A percentile compares a stretch with the other conserved stretches of the same genome.
phyloP scores from a whole-genome alignment of 768 basidiomycete genomes.

The Rhodotorula diobovata region DNA sequence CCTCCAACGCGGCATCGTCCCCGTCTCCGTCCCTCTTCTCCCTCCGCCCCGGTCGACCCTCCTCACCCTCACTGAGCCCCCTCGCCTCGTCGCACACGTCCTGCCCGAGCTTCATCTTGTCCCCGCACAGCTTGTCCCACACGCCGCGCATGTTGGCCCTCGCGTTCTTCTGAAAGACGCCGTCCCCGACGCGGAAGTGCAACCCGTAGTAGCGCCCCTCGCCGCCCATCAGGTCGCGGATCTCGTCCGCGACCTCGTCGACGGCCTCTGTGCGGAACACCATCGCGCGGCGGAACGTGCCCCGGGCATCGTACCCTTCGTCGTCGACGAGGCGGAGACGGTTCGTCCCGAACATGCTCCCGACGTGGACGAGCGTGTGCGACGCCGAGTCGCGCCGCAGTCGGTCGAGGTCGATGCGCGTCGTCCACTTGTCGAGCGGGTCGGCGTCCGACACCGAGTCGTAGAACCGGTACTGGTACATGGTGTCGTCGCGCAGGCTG shows the following conservation, averaged over 20 bases:
- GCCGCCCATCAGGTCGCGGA: constrained; percentile 52
- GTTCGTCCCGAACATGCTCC: constrained; percentile 71
- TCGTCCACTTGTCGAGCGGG: constrained; percentile 42
- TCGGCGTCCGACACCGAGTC: constrained; percentile 49
- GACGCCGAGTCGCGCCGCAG: constrained; percentile 49
- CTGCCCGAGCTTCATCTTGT: constrained; percentile 52
- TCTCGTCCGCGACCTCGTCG: constrained; percentile 50
- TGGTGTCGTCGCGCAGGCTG: constrained; percentile 55
- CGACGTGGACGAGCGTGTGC: constrained; percentile 62
- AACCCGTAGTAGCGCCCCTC: constrained; percentile 56
- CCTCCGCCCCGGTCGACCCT: too few relatives aligned
- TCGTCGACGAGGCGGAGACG: constrained; percentile 57
- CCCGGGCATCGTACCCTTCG: constrained; percentile 52
- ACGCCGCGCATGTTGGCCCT: constrained; percentile 52
- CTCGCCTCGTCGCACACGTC: constrained; percentile 46
- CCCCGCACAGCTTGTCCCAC: constrained; percentile 60
- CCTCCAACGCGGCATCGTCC: background rate
- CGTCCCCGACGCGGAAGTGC: constrained; percentile 68
- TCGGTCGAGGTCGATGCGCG: constrained; percentile 46
- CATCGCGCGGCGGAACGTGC: constrained; percentile 58
- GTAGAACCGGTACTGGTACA: constrained; percentile 64
- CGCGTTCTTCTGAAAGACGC: constrained; percentile 55
- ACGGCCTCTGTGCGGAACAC: constrained; percentile 56
- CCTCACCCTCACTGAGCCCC: constrained; percentile 41
- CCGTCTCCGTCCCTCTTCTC: too few relatives aligned